Base-by-base conservation (phyloP, 352 stramenopile genomes). In the Phytophthora melonis region DNA sequence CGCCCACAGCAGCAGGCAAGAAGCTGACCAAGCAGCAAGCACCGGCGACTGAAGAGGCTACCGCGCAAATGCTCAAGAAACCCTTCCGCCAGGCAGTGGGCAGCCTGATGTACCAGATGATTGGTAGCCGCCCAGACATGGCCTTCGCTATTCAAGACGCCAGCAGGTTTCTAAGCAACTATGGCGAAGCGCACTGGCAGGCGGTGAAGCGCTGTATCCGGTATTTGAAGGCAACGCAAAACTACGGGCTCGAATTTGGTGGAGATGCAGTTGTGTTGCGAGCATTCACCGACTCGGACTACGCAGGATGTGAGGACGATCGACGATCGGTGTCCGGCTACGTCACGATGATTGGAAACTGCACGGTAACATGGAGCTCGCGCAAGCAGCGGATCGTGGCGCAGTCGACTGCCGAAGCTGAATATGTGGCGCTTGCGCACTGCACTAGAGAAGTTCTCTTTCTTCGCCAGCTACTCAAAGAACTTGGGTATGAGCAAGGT, bases 21-120 rank as follows among this genome's bases (percentile, higher is more conserved):
- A 62, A 64, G 34, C 14, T 78, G 9, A 47, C 11, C 7, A 65
- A 64, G 27, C 53, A 32, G 13, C 9, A 62, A 21, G 7, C 30
- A 16, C 50, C 30, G 3, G n/a, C 14, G 2, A 70, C 1, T n/a
- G 64, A 47, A 7, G 70, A 70, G n/a, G 64, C 43, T 1, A 74
- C 53, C 11, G 56, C 23, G 0, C 23, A 70, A 7, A 70, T 68
- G 47, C 3, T 34, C 10, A 25, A 21, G 1, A 74, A 72, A 32
- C 71, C 71, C 0, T 78, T 66, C n/a, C 10, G 62, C 4, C 30
- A 78, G 34, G 66, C 66, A 2, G 63, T 78, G 0, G 62, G 61
- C 9, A 75, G 62, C 18, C 18, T 78, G 5, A 75, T 78, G 66
- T 68, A 72, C 32, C 34, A 61, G 21, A 68, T 78, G 70, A 70